These are phyloP conservation scores for Cicer arietinum DNA, from an alignment of 306 rosid species.

Conservation along the genomic window DNA sequence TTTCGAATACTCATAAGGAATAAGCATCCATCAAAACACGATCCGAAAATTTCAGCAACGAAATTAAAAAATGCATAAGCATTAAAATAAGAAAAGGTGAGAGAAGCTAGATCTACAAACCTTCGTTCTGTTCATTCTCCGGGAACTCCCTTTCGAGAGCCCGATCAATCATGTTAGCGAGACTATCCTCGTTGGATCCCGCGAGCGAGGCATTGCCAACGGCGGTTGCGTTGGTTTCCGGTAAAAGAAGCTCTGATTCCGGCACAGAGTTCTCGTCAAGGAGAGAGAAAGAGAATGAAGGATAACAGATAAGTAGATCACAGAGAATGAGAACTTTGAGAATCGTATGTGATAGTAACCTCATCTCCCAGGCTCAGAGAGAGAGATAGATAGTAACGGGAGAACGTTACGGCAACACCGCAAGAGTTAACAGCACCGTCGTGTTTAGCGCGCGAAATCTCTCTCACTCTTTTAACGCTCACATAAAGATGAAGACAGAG, in stretches of 20 bases:
- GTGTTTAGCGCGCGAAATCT: conserved; percentile 46
- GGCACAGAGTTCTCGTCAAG: conserved; percentile 42
- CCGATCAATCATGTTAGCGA: conserved; percentile 91
- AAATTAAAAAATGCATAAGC: conserved; percentile 21
- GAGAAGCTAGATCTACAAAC: conserved; percentile 58
- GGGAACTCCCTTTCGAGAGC: conserved; percentile 90
- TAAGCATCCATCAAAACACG: conserved; percentile 30
- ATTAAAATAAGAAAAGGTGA: conserved; percentile 39
- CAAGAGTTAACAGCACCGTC: conserved; percentile 47
- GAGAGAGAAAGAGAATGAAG: conserved; percentile 54
- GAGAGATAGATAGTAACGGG: conserved; percentile 26
- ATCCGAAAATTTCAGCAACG: conserved; percentile 16
- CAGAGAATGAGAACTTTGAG: conserved; percentile 49
- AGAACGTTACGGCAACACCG: conserved; percentile 39
- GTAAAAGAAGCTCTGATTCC: conserved; percentile 41
- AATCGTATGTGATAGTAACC: conserved; percentile 56
- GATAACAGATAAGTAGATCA: conserved; percentile 50
- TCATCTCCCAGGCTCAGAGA: conserved; percentile 58
- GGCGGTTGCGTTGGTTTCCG: conserved; percentile 59
- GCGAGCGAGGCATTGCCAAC: conserved; percentile 59
- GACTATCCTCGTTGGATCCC: conserved; percentile 74
- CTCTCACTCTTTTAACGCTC: not conserved
- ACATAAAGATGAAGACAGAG: conserved; percentile 40
- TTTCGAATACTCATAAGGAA: conserved; percentile 31
- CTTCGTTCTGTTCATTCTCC: conserved; percentile 84